phyloP scores from a whole-genome alignment of 2,329 filamentous ascomycete genomes.

The Fusarium stilboides region DNA sequence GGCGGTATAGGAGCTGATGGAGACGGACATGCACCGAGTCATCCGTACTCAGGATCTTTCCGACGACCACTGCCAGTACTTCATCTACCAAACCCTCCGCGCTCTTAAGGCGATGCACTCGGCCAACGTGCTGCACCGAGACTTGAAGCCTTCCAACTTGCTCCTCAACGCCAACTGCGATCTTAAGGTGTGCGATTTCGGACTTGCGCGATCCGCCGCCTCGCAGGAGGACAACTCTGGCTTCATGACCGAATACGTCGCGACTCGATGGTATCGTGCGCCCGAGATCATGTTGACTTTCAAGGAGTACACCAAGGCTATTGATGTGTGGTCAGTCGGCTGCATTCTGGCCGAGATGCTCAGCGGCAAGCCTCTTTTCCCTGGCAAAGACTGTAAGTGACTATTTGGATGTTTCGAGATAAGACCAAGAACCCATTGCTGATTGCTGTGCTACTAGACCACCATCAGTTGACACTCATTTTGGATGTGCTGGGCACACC shows the following conservation, averaged over 20 bases:
- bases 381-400: constrained; percentile 94
- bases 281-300: constrained; percentile 99
- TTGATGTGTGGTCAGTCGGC: constrained; percentile 98
- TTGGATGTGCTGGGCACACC: constrained; percentile 97
- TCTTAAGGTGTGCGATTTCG: constrained; percentile 98
- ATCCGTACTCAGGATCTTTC: constrained; percentile 99
- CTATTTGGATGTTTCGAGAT: background rate
- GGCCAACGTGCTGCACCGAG: constrained; percentile 96
- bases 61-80: constrained; percentile 99
- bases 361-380: constrained; percentile 97
- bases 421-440: constrained; percentile 6
- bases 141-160: constrained; percentile 97
- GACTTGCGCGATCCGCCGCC: constrained; percentile 92
- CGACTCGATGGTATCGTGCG: constrained; percentile 98
- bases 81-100: constrained; percentile 99
- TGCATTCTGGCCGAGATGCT: constrained; percentile 99
- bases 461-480: constrained; percentile 97
- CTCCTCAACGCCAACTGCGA: constrained; percentile 99
- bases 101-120: constrained; percentile 99
- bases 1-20: constrained; percentile 87
- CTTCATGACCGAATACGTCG: constrained; percentile 99
- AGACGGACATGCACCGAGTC: constrained; percentile 99
- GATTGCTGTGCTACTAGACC: constrained; percentile 72
- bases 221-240: constrained; percentile 99
- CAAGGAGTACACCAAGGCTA: constrained; percentile 99